These are phyloP conservation scores for Colletotrichum godetiae DNA, from an alignment of 2,329 filamentous ascomycete genomes.

Conservation along the genomic window DNA sequence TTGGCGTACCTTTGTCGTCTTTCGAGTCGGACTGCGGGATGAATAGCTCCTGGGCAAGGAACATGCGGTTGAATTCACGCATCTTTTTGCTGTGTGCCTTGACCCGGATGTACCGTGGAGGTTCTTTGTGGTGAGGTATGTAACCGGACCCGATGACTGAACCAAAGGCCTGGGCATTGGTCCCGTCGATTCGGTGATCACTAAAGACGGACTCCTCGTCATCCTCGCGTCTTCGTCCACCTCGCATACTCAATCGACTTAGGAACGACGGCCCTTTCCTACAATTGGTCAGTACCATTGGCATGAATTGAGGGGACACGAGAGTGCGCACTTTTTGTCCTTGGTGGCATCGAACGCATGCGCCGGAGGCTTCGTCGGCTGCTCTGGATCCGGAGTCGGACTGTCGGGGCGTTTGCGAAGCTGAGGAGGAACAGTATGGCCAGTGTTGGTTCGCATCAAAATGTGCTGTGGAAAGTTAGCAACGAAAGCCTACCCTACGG, in stretches of 20 bases:
- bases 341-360: conserved; percentile 58
- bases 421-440: conserved; percentile 66
- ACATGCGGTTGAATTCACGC: conserved; percentile 86
- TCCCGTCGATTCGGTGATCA: conserved; percentile 78
- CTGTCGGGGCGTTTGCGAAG: conserved; percentile 67
- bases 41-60: conserved; percentile 90
- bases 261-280: conserved; percentile 93
- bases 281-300: conserved; percentile 2
- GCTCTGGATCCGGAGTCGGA: conserved; percentile 54
- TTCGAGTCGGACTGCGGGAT: conserved; percentile 2
- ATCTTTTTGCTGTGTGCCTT: conserved; percentile 82
- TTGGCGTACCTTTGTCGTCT: conserved; percentile 50
- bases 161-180: conserved; percentile 85
- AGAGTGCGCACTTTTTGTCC: conserved; percentile 72
- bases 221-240: conserved; percentile 78
- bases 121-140: conserved; percentile 87
- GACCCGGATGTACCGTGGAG: conserved; percentile 91
- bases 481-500: not conserved
- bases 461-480: conserved; percentile 61
- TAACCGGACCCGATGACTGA: conserved; percentile 78
- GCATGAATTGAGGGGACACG: not conserved
- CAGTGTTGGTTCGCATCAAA: conserved; percentile 74
- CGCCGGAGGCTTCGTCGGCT: conserved; percentile 50
- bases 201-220: conserved; percentile 79
- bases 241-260: conserved; percentile 79